Base-by-base conservation (phyloP, 179 eudicot species). In the Actinidia chinensis region DNA sequence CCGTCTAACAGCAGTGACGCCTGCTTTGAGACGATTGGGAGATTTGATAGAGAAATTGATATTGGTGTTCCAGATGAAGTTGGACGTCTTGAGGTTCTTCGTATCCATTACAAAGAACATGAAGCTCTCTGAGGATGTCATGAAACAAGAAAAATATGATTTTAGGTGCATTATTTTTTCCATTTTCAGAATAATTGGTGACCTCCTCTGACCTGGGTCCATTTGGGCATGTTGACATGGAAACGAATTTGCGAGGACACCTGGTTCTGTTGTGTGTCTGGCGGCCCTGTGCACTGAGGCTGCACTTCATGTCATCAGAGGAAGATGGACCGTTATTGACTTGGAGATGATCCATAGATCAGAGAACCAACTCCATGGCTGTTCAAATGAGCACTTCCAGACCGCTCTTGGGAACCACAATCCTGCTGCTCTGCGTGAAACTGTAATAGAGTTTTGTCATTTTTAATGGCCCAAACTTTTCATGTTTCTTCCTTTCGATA, bases 11-110 rank as follows among this genome's bases (percentile, higher is more conserved):
- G 95, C 80, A 91, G 89, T 79, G 93, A 89, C 68, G n/a, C 89
- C 95, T 61, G 93, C 95, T 48, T 86, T 91, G 51, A 87, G 93
- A 77, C 83, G 95, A 81, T 89, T 85, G 95, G 95, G 15, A 85
- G 92, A 82, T 91, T 91, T 83, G 92, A 89, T 69, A 83, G 95
- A 55, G 92, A 91, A 71, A 91, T 91, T 6, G 91, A 91, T 59
- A 88, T 91, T 79, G 95, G 93, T 66, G 93, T 91, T 75, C 95
- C 93, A 3, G 95, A 91, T 88, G 95, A 89, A 87, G 78, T 91
- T 74, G 93, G 95, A 7, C 87, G 95, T 54, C 84, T 89, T 63
- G 93, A 91, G 71, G 89, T 91, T 79, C 87, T 89, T 72, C 89
- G 90, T 20, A 87, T 91, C 69, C 93, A 91, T 47, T n/a, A 88